Base-by-base conservation (phyloP, 2,329 filamentous ascomycete species). In the Aspergillus costaricaensis region DNA sequence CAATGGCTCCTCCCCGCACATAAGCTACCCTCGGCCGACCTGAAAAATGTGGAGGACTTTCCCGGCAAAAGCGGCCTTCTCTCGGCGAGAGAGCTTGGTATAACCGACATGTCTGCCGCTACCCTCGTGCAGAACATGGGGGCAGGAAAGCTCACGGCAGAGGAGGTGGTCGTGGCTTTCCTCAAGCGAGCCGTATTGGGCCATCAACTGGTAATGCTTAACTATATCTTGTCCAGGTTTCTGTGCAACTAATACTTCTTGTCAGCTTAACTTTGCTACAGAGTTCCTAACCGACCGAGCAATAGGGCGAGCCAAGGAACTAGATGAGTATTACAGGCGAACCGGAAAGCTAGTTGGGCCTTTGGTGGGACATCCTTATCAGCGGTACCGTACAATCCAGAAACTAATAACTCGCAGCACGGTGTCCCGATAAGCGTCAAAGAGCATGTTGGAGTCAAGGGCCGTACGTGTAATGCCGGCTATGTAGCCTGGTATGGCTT, bases 371-470 rank as follows among this genome's bases (percentile, higher is more conserved):
- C 62, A 17, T 5, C 23, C 19, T 4, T 9, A 25, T 25, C 32
- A 3, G 15, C 14, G 19, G 36, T 55, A 64, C 48, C 25, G 58
- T 2, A 19, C 14, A 38, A 12, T 19, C 27, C 19, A 27, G 17
- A 15, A 19, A 17, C 7, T 41, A 51, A 48, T 39, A 44, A 36
- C 39, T 32, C 15, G 2, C 52, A 65, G 61, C 85, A 85, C 66
- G 85, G 83, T 0, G 71, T 87, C 5, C 85, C 85, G 0, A 80
- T 87, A 55, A 82, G 79, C 44, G 72, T 86, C 4, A 89, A 88
- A 65, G 86, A 89, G 56, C 85, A 86, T 14, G 85, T 88, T 68
- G 81, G 85, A 9, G 77, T 88, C 27, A 82, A 82, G 58, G 84
- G 83, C 1, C 72, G 65, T 23, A 74, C 70, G 1, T 74, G 71